phyloP scores from a whole-genome alignment of 352 stramenopile genomes.

The Globisporangium canariense region DNA sequence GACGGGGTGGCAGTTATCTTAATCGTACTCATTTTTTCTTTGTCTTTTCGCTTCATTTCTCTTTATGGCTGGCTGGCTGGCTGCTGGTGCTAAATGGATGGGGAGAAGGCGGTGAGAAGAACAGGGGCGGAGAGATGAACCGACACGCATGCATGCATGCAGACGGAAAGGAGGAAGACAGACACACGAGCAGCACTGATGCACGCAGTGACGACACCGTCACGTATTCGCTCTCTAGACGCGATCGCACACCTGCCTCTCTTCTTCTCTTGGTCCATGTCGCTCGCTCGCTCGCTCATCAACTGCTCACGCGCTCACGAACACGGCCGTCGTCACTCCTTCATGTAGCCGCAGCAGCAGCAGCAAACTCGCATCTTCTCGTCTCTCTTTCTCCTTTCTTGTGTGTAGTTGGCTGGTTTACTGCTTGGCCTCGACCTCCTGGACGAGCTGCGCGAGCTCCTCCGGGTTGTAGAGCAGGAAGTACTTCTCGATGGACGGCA shows the following conservation, averaged over 20 bases:
- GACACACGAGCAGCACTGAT: too few relatives aligned
- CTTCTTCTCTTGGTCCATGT: background rate
- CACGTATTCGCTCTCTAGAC: background rate
- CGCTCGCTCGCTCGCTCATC: background rate
- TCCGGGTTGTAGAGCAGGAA: constrained; percentile 90
- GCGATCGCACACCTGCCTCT: background rate
- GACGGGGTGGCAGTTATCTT: background rate
- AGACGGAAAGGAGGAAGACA: too few relatives aligned
- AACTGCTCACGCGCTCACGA: background rate
- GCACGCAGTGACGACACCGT: too few relatives aligned
- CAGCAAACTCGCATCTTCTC: background rate
- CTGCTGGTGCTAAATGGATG: background rate
- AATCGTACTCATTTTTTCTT: constrained; percentile 3
- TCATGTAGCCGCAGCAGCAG: background rate
- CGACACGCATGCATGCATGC: background rate
- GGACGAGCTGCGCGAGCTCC: constrained; percentile 74
- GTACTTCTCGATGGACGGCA: constrained; percentile 87
- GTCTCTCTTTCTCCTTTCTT: constrained; percentile 1
- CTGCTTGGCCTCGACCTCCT: constrained; percentile 83
- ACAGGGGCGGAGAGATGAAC: background rate
- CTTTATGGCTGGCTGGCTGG: background rate
- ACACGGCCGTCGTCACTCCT: background rate
- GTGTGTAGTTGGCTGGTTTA: constrained; percentile 24
- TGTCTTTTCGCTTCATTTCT: constrained; percentile 1
- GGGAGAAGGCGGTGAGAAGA: background rate